Evolutionary conservation across 2,329 filamentous ascomycete genomes (phyloP), one percentile per base, ranked within the genome.

Genomic region (Diaporthe citriasiana): DNA sequence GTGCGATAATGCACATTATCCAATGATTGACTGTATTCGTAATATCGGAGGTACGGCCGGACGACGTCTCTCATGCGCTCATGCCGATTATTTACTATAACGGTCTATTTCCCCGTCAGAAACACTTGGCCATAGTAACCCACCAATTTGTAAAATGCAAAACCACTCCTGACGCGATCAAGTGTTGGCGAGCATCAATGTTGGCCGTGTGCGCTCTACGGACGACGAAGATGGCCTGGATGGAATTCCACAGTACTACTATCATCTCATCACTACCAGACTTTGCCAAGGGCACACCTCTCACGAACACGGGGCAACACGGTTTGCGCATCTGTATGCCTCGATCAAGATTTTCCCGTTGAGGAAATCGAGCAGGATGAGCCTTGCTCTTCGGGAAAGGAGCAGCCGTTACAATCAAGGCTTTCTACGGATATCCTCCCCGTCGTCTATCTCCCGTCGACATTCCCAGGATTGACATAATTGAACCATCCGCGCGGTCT

Each of bases 51-150:
- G 45, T 22, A 38, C n/a, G 25, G 45, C 45, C 33, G 60, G 60
- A 50, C 30, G 27, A 30, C 19, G 8, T 13, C 4, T 42, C 38
- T 63, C 25, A 63, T 63, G 59, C 40, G 25, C 17, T 22, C 35
- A 3, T 47, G 40, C 59, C 27, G 40, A 50, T 66, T n/a, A 50
- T 38, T 66, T 50, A 66, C 42, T 38, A 66, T 19, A 50, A 66
- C 30, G 60, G 42, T 66, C 45, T 25, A 38, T 51, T 17, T 12
- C 17, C 3, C 42, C 45, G 45, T 51, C 63, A 51, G 63, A 51
- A 66, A 66, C 63, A 66, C 63, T 66, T 66, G 63, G 63, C 63
- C 17, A 38, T 7, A 15, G 63, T 38, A 66, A 66, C 45, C 45
- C 45, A 51, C 63, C 63, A 27, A 51, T 22, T 66, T 66, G 30